phyloP scores from a whole-genome alignment of 164 flowering plant genomes.

The Platanus orientalis region DNA sequence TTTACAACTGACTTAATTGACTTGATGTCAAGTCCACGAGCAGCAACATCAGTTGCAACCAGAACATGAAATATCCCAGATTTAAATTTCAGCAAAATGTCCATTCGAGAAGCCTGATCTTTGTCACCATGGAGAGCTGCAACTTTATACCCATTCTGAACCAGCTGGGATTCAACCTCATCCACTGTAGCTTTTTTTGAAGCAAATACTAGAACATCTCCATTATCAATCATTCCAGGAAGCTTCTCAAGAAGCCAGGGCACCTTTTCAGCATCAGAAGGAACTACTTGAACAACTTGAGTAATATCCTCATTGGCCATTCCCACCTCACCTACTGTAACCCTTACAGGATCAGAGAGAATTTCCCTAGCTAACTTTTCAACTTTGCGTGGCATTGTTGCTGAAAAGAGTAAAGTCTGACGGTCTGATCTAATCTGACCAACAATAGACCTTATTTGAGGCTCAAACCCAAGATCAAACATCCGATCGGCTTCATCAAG shows the following conservation, averaged over 20 bases:
- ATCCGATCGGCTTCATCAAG: constrained; percentile 98
- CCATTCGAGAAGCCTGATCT: constrained; percentile 89
- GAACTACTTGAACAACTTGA: constrained; percentile 80
- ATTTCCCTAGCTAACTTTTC: constrained; percentile 85
- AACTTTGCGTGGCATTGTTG: constrained; percentile 96
- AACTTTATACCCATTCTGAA: constrained; percentile 68
- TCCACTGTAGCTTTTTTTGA: constrained; percentile 67
- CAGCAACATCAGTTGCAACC: constrained; percentile 92
- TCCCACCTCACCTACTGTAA: constrained; percentile 95
- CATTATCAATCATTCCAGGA: constrained; percentile 81
- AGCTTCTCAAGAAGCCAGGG: constrained; percentile 88
- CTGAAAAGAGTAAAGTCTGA: constrained; percentile 95
- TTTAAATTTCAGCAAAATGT: constrained; percentile 87
- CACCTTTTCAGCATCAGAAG: constrained; percentile 79
- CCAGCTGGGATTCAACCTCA: constrained; percentile 68
- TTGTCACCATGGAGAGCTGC: constrained; percentile 96
- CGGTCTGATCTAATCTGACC: constrained; percentile 89
- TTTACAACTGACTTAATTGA: constrained; percentile 89
- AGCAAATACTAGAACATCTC: constrained; percentile 87
- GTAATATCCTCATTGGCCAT: constrained; percentile 93
- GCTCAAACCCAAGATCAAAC: constrained; percentile 99
- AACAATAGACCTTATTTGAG: constrained; percentile 90
- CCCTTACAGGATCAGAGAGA: constrained; percentile 79
- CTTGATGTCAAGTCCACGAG: constrained; percentile 96
- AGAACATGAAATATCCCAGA: constrained; percentile 76